Evolutionary conservation across 2,329 filamentous ascomycete genomes (phyloP), one percentile per base, ranked within the genome.

Genomic region (Alternaria sp.): DNA sequence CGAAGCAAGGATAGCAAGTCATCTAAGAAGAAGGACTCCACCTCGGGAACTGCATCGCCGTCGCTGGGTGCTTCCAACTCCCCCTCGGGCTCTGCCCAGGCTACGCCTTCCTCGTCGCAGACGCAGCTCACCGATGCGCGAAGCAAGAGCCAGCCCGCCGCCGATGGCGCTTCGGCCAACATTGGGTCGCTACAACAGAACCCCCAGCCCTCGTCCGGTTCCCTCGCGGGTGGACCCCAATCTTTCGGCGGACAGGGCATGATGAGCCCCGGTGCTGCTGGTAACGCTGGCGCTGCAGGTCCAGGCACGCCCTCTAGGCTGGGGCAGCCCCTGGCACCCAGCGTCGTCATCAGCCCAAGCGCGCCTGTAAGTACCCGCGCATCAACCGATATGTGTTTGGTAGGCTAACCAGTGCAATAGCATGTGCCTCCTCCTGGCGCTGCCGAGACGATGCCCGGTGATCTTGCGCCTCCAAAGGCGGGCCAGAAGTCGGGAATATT

Each of bases 381-480:
- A 28, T 59, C 23, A 40, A 19, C 44, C n/a, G 51, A 54, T 25
- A n/a, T 12, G 7, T 4, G 46, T 23, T 28, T 56, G 45, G 50
- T 26, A 49, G 40, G 59, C 49, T 52, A 60, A 51, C 12, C 44
- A 50, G 50, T 70, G 47, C 49, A 71, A 28, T 74, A 96, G 93
- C 96, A 99, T 83, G 85, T 96, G 47, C 94, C 96, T 54, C 93
- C 93, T 66, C 96, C 96, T 51, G 96, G 96, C 70, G 91, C 94
- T 61, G 91, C 94, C 68, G 96, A 99, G 83, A 97, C 95, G 6
- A 98, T 99, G 95, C 96, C 96, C 56, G 93, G 96, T 76, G 96
- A 99, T 79, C 89, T 99, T 62, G 93, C 93, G 28, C 96, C 96
- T 57, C 96, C 96, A 17, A 97, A 97, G 82, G 90, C 92, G 46